Evolutionary conservation across 2,329 filamentous ascomycete genomes (phyloP), one percentile per base, ranked within the genome.

Genomic region (Sporothrix inflata): DNA sequence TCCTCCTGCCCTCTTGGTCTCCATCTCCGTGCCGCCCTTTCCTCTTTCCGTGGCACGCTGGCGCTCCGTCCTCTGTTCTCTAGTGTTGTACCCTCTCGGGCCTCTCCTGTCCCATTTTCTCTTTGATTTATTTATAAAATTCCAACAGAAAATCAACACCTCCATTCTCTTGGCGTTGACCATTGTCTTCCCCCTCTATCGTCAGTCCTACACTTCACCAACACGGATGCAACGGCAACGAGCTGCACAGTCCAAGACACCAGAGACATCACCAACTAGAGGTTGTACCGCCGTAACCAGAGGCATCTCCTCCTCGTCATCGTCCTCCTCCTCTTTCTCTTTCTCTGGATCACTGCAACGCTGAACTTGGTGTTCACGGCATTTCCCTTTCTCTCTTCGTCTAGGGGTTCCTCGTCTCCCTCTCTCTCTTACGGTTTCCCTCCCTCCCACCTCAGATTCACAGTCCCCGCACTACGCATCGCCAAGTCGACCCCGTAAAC

Each of bases 401-500:
- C 8, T 6, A 34, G 30, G 30, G 4, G 42, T 16, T 0, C 14
- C 30, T 55, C 19, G 9, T 19, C 27, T 24, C 34, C 61, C 27
- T 51, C 55, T 42, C 27, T 24, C 55, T 12, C 53, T 55, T 12
- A 16, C 45, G 2, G 51, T 11, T 6, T 27, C 60, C 45, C 38
- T 63, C 38, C 42, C 19, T 45, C 38, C 38, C 14, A 19, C 60
- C 34, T 63, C 38, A 57, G 38, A 21, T 21, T 16, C 12, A 65
- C 38, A 2, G 60, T 19, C 60, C 53, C 53, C 40, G 47, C 65
- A 34, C 65, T 53, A 42, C 55, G 16, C 63, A 66, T 66, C 24
- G 42, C 63, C 63, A 49, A 66, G 42, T 42, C 34, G 49, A 12
- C 66, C 12, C 66, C 66, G 30, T 55, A 71, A 72, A 72, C 71